phyloP scores from a whole-genome alignment of 768 basidiomycete species.

The Paxillus involutus region DNA sequence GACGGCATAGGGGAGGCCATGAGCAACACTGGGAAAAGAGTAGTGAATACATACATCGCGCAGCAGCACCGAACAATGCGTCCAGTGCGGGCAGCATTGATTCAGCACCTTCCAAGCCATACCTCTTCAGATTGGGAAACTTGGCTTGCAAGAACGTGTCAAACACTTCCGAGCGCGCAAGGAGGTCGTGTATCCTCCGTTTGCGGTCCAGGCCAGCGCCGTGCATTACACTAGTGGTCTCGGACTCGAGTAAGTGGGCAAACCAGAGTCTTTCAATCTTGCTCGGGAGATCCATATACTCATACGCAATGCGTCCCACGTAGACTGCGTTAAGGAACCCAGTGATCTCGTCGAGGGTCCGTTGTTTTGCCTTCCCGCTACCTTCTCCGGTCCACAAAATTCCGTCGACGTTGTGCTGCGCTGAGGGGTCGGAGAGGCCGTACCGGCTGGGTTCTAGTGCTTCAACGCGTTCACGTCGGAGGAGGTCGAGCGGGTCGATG shows the following conservation, averaged over 20 bases:
- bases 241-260: conserved; percentile 75
- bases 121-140: conserved; percentile 86
- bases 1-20: neutral
- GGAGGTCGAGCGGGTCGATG: conserved; percentile 86
- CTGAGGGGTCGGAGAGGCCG: conserved; percentile 55
- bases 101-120: conserved; percentile 90
- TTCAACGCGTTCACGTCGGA: conserved; percentile 77
- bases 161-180: conserved; percentile 76
- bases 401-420: conserved; percentile 71
- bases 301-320: conserved; percentile 84
- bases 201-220: conserved; percentile 38
- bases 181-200: conserved; percentile 61
- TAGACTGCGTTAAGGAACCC: conserved; percentile 72
- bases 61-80: conserved; percentile 65
- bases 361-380: conserved; percentile 39
- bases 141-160: conserved; percentile 85
- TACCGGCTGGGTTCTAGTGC: conserved; percentile 80
- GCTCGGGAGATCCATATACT: conserved; percentile 87
- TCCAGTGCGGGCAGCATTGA: conserved; percentile 91
- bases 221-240: conserved; percentile 30
- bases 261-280: conserved; percentile 91
- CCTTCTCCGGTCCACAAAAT: conserved; percentile 66
- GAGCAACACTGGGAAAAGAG: neutral
- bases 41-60: conserved; percentile 42
- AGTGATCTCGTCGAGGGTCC: conserved; percentile 72